Evolutionary conservation across 2,329 filamentous ascomycete genomes (phyloP), one percentile per base, ranked within the genome.

Genomic region (Hypoxylon sp.): DNA sequence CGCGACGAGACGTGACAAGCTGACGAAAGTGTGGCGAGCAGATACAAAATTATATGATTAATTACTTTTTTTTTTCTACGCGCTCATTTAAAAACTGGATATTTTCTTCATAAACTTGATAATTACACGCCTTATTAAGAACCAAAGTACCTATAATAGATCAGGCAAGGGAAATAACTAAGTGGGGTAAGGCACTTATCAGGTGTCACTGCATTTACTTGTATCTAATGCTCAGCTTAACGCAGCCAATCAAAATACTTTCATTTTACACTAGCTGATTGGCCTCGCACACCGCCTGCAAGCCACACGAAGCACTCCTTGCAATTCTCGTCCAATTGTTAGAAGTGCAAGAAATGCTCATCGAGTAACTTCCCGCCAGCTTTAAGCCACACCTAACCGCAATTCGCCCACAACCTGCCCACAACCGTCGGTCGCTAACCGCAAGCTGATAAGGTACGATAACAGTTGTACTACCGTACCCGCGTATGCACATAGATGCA

Each of bases 161-260:
- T 30, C 28, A 19, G 30, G 30, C 25, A 30, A 45, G 28, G 10
- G 13, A 32, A 48, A 60, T 48, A 53, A 52, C 43, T 25, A 32
- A 59, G 63, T 67, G 63, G 63, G 63, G 63, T 63, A 46, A 48
- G 17, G 28, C 23, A 56, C 46, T n/a, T 34, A 52, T 60, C 17
- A 57, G 45, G 63, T 65, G 17, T 36, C 63, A 65, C 51, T 65
- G 63, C 63, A 65, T 65, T 25, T 13, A 49, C 19, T 30, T 60
- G 34, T 38, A 55, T 56, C 25, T 34, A 43, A 34, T 7, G 43
- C 10, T 57, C 32, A 51, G 46, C 13, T 43, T 17, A 3, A 41
- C 30, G 13, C 5, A 36, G 5, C 63, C 57, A 65, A 65, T 60
- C n/a, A 57, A 25, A 10, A 46, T 3, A 1, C 13, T 11, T 25